Conservation (phyloP, 192 early-diverging fungal species). For the Rhizophagus clarus region DNA sequence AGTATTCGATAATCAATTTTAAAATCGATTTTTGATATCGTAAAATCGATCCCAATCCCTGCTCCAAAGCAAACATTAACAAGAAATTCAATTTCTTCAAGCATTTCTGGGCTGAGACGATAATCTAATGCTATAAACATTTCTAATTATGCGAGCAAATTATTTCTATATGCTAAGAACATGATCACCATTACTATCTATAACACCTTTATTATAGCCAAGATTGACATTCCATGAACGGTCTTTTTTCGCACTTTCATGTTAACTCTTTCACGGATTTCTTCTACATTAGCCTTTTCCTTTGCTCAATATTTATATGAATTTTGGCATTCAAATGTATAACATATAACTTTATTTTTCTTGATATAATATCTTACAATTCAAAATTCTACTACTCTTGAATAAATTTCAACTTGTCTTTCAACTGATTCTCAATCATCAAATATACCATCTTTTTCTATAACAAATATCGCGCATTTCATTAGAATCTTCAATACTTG, state of each 20-base stretch:
- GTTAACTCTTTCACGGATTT: neutral
- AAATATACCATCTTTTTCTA: neutral
- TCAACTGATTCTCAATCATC: neutral
- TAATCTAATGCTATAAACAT: neutral
- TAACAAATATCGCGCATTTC: too few relatives aligned
- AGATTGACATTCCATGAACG: neutral
- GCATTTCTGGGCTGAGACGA: neutral
- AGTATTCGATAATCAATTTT: too few relatives aligned
- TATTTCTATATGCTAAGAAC: neutral
- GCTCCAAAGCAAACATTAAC: neutral
- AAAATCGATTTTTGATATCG: too few relatives aligned
- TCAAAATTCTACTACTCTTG: neutral
- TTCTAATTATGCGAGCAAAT: too few relatives aligned
- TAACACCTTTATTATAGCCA: neutral
- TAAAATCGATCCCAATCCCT: too few relatives aligned
- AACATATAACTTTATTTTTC: neutral
- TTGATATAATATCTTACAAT: neutral
- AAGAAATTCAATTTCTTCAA: neutral
- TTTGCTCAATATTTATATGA: neutral
- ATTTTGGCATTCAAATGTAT: neutral
- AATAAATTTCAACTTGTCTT: neutral
- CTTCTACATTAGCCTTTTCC: neutral
- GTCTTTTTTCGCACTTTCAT: neutral
- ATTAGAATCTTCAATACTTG: too few relatives aligned
- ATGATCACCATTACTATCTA: too few relatives aligned